phyloP scores from a whole-genome alignment of 2,329 filamentous ascomycete genomes.

The Curvularia hawaiiensis region DNA sequence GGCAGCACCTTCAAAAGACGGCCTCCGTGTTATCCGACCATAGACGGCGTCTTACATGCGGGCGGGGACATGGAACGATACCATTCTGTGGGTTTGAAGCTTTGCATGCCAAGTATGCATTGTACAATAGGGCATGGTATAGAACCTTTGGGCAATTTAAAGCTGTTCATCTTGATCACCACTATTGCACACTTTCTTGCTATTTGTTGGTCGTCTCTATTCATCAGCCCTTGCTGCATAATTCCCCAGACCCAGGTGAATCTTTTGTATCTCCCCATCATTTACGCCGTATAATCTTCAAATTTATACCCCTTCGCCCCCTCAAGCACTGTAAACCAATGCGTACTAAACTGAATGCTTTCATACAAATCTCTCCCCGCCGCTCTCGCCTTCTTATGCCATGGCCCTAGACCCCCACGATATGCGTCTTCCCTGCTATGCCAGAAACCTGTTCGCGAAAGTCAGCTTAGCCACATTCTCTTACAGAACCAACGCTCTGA shows the following conservation, averaged over 20 bases:
- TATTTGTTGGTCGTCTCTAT: background rate
- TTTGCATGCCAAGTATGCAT: slow-evolving; percentile 29
- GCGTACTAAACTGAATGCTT: slow-evolving; percentile 48
- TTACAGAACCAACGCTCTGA: background rate
- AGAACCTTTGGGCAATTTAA: slow-evolving; percentile 37
- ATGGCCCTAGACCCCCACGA: slow-evolving; percentile 62
- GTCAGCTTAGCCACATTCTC: slow-evolving; percentile 4
- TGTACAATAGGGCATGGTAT: slow-evolving; percentile 46
- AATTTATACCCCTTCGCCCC: slow-evolving; percentile 64
- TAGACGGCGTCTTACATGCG: slow-evolving; percentile 24
- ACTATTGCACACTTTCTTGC: background rate
- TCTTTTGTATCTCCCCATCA: slow-evolving; percentile 3
- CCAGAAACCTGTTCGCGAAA: slow-evolving; percentile 64
- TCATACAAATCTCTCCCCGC: slow-evolving; percentile 56
- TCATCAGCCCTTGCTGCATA: slow-evolving; percentile 1
- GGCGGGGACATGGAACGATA: slow-evolving; percentile 9
- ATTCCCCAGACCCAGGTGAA: background rate
- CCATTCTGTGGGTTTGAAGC: slow-evolving; percentile 23
- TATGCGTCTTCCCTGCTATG: slow-evolving; percentile 64
- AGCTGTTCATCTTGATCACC: slow-evolving; percentile 29
- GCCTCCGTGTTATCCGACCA: slow-evolving; percentile 55
- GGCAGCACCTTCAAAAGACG: slow-evolving; percentile 54
- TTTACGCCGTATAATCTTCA: slow-evolving; percentile 32
- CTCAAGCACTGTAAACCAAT: slow-evolving; percentile 67
- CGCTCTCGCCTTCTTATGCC: slow-evolving; percentile 59